Conservation (phyloP, 2,329 filamentous ascomycete species). For the Fusarium hostae region DNA sequence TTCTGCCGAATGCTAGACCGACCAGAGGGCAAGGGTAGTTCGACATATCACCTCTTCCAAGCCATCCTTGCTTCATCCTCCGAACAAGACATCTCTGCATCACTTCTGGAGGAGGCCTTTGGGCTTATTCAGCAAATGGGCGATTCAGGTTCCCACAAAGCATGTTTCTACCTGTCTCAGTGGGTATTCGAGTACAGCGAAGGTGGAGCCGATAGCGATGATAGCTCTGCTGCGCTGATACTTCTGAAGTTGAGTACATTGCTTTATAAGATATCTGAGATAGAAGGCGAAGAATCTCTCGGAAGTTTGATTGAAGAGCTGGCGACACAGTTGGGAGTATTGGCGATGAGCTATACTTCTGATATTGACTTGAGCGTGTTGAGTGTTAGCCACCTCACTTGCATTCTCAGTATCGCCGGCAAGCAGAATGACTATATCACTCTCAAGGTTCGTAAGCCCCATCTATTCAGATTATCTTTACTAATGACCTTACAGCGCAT, state of each 20-base stretch:
- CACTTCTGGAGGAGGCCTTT: background rate
- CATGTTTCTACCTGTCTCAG: background rate
- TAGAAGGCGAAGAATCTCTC: background rate
- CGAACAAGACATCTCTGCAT: background rate
- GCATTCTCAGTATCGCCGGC: background rate
- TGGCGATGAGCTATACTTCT: background rate
- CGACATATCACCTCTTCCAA: background rate
- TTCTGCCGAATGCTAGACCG: background rate
- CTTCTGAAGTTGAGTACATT: background rate
- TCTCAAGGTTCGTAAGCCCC: conserved; percentile 1
- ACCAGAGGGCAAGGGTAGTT: background rate
- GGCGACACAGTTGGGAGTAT: background rate
- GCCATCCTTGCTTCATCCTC: background rate
- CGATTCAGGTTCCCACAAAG: background rate
- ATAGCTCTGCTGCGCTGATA: background rate
- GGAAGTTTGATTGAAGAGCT: background rate
- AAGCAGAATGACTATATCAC: background rate
- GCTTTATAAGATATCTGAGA: background rate
- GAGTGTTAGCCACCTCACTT: background rate
- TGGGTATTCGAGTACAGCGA: background rate
- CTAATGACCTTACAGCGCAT: background rate
- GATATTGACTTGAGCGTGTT: background rate
- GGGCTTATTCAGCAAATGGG: background rate
- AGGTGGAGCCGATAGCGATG: background rate
- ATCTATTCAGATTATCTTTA: too few species aligned